Evolutionary conservation across 75 land plant species (phyloP).

Genomic region (Sequoia sempervirens): DNA sequence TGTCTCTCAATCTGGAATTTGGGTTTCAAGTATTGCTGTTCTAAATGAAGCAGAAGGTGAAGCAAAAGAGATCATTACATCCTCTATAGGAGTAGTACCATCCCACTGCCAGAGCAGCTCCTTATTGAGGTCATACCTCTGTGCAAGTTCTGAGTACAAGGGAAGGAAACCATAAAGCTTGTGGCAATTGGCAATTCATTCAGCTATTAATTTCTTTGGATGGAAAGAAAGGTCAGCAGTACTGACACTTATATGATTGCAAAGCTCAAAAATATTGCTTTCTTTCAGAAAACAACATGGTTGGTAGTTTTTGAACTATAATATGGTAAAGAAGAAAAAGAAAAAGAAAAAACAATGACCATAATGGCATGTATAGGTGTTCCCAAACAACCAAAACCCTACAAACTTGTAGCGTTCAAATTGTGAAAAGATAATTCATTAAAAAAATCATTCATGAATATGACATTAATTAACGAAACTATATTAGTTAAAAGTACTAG

Average conservation of each 20-base stretch:
- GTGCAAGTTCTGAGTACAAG: not conserved
- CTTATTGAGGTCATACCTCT: not conserved
- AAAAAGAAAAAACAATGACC: not conserved
- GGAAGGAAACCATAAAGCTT: not conserved
- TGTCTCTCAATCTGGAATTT: not conserved
- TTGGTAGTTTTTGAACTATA: not conserved
- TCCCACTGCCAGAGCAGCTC: not conserved
- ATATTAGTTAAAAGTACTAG: not conserved
- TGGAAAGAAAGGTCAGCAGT: not conserved
- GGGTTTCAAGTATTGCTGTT: not conserved
- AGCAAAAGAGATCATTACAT: not conserved
- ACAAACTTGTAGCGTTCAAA: not conserved
- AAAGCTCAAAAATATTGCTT: not conserved
- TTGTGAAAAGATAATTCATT: not conserved
- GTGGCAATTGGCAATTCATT: not conserved
- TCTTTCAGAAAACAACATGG: not conserved
- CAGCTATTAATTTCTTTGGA: not conserved
- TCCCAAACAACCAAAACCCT: too few species aligned
- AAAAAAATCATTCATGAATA: not conserved
- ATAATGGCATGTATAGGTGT: not conserved
- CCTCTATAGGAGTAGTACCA: not conserved
- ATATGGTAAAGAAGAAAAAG: not conserved
- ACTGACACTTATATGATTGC: not conserved
- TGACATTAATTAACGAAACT: not conserved
- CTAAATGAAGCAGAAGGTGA: not conserved